These are phyloP conservation scores for Raphidocelis subcapitata DNA, from an alignment of 139 green algal genomes.

Conservation along the genomic window DNA sequence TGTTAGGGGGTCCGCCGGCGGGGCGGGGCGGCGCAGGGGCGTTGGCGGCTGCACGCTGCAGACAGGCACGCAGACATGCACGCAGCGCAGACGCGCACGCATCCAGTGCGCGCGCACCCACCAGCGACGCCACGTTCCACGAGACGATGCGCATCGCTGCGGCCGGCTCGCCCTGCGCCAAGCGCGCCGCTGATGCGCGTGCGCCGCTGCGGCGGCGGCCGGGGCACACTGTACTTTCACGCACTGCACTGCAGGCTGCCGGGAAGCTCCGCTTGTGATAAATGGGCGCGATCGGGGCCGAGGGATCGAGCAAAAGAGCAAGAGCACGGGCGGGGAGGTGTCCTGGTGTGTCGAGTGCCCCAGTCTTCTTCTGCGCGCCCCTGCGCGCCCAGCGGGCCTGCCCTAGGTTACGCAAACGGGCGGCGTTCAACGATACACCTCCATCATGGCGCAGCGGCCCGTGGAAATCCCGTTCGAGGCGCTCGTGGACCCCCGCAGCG, in stretches of 20 bases:
- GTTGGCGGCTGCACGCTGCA: too few relatives aligned
- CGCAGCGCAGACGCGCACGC: background rate
- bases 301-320: background rate
- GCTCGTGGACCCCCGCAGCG: slow-evolving; percentile 1
- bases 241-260: background rate
- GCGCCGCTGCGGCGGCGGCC: background rate
- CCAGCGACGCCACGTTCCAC: slow-evolving; percentile 68
- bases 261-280: background rate
- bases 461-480: slow-evolving; percentile 19
- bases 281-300: background rate
- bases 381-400: background rate
- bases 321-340: background rate
- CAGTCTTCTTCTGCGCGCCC: background rate
- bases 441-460: background rate
- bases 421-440: background rate
- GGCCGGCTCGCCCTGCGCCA: background rate
- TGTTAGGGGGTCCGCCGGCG: background rate
- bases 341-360: background rate
- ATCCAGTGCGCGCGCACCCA: background rate
- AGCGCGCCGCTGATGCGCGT: background rate
- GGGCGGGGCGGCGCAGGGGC: too few relatives aligned
- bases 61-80: background rate
- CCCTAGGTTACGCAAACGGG: background rate
- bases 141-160: slow-evolving; percentile 40
- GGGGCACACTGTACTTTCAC: background rate